Percentiles rank a stretch among this genome's conserved stretches.
Conservation (phyloP, 1,284 basidiomycete genomes). For the Dichomitus squalens region DNA sequence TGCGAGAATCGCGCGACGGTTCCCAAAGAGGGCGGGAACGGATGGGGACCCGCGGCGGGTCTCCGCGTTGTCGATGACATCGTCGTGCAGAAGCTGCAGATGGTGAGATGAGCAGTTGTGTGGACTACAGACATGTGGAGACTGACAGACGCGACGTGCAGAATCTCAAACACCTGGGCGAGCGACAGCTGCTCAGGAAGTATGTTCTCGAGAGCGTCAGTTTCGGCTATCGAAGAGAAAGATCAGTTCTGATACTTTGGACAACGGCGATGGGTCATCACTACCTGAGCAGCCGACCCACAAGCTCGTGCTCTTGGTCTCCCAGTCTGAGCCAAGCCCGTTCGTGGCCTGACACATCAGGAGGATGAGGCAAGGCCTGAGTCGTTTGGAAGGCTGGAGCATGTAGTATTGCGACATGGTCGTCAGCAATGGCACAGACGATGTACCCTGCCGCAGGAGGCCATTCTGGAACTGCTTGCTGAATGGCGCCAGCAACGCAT, state of each 20-base stretch:
- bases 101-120: neutral
- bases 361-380: conserved; percentile 3
- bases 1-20: conserved; percentile 2
- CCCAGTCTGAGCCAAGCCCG: conserved; percentile 2
- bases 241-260: neutral
- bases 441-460: neutral
- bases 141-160: conserved; percentile 3
- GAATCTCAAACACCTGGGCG: conserved; percentile 1
- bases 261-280: too few relatives aligned
- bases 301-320: too few relatives aligned
- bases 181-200: conserved; percentile 3
- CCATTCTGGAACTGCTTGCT: neutral
- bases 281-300: neutral
- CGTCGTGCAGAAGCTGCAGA: conserved; percentile 8
- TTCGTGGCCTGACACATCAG: conserved; percentile 8
- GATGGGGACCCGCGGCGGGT: conserved; percentile 5
- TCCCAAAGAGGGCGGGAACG: conserved; percentile 1
- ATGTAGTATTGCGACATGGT: conserved; percentile 8
- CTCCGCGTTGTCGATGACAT: conserved; percentile 6
- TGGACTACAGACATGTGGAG: neutral
- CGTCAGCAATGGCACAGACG: conserved; percentile 1
- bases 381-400: conserved; percentile 3
- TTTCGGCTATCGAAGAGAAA: neutral
- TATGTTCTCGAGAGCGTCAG: neutral
- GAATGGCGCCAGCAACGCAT: too few relatives aligned